phyloP scores from a whole-genome alignment of 2,329 filamentous ascomycete species.

The Aureobasidium sp. region DNA sequence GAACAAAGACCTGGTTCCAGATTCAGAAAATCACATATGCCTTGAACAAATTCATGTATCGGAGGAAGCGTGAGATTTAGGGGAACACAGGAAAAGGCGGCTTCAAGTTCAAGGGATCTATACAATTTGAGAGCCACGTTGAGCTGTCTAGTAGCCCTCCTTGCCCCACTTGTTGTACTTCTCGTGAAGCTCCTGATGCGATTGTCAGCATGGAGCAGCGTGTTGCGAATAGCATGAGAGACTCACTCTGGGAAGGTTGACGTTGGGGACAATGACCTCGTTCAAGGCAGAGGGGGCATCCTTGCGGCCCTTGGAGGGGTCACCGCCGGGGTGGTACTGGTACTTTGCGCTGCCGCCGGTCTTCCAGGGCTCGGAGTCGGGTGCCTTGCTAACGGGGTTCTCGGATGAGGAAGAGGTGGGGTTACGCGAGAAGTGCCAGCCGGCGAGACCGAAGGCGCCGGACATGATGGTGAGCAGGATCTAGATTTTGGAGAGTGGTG shows the following conservation, averaged over 20 bases:
- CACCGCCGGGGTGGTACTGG: constrained; percentile 68
- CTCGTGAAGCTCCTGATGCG: constrained; percentile 72
- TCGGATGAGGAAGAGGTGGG: constrained; percentile 83
- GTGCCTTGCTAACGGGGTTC: constrained; percentile 64
- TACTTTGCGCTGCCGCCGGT: constrained; percentile 57
- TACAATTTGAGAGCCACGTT: constrained; percentile 6
- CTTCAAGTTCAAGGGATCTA: constrained; percentile 12
- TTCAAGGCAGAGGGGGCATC: constrained; percentile 94
- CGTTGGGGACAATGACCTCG: constrained; percentile 86
- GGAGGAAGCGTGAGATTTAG: background rate
- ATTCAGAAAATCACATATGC: background rate
- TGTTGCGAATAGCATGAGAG: background rate
- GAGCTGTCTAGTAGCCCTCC: constrained; percentile 64
- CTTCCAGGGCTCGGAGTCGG: constrained; percentile 88
- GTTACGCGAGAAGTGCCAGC: constrained; percentile 81
- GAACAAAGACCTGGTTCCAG: background rate
- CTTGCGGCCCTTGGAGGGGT: constrained; percentile 65
- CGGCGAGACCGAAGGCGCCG: constrained; percentile 76
- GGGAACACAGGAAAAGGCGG: constrained; percentile 10
- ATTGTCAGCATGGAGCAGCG: constrained; percentile 12
- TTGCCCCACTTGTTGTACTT: constrained; percentile 99
- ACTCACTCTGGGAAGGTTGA: constrained; percentile 80
- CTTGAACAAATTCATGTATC: background rate
- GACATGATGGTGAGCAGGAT: constrained; percentile 89
- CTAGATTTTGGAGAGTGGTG: constrained; percentile 42